phyloP scores from a whole-genome alignment of 2,329 filamentous ascomycete species.

The Pyricularia grisea region DNA sequence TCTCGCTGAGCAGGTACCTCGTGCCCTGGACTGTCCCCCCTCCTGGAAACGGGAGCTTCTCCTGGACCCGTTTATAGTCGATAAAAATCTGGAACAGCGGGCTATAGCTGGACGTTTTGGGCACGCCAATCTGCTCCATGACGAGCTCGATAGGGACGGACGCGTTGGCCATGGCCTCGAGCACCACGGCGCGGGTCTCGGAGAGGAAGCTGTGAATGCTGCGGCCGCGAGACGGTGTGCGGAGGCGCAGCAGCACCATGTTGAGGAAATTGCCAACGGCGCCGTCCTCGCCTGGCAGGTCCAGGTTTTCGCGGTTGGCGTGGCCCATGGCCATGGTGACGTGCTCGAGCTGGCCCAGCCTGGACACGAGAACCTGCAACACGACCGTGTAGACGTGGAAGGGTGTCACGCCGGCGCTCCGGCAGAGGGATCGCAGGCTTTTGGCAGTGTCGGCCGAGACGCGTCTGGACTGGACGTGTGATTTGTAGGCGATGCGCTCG shows the following conservation, averaged over 20 bases:
- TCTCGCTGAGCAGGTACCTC: background rate
- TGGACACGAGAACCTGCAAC: background rate
- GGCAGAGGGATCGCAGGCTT: background rate
- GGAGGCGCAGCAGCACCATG: slow-evolving; percentile 1
- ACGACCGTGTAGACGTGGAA: background rate
- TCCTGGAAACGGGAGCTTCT: background rate
- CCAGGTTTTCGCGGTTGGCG: slow-evolving; percentile 24
- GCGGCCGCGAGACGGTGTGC: background rate
- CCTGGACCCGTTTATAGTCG: slow-evolving; percentile 1
- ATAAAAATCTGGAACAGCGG: slow-evolving; percentile 1
- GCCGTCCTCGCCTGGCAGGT: slow-evolving; percentile 52
- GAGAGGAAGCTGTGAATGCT: background rate
- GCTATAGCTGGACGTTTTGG: background rate
- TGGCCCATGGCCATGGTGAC: background rate
- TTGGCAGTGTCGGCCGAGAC: background rate
- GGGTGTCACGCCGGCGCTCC: background rate
- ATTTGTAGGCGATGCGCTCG: background rate
- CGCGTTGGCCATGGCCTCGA: background rate
- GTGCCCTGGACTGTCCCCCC: background rate
- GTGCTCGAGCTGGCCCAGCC: background rate
- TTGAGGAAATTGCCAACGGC: slow-evolving; percentile 56
- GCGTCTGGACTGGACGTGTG: background rate
- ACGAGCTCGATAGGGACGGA: background rate
- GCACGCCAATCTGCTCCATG: background rate
- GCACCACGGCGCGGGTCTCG: background rate